Percentiles rank a stretch among this genome's conserved stretches.
Conservation (phyloP, 1,139 yeast genomes). For the Hemisphaericaspora xylofermentans region DNA sequence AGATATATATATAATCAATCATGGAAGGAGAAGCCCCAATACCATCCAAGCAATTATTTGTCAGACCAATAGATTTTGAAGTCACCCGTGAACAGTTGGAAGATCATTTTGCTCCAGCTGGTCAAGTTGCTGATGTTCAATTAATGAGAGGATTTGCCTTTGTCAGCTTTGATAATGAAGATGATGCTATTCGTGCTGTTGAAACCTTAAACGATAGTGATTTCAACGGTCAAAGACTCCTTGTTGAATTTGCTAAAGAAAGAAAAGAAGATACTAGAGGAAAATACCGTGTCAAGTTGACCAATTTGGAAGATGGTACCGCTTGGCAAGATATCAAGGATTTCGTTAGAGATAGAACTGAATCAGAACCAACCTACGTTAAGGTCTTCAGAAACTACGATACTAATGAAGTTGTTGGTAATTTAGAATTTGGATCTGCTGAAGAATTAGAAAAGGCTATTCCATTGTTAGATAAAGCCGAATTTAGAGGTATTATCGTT, state of each 20-base stretch:
- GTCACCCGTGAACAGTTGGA: conserved; percentile 59
- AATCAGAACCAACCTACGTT: conserved; percentile 66
- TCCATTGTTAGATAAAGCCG: conserved; percentile 66
- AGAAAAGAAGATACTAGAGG: conserved; percentile 62
- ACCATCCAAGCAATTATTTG: conserved; percentile 31
- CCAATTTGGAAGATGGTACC: conserved; percentile 69
- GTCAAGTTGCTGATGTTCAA: conserved; percentile 66
- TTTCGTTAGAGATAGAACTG: conserved; percentile 69
- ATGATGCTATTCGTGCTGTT: conserved; percentile 65
- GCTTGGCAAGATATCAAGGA: conserved; percentile 88
- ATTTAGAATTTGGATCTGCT: conserved; percentile 72
- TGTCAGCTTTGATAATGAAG: conserved; percentile 65
- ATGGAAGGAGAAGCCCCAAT: conserved; percentile 11
- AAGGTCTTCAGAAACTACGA: conserved; percentile 64
- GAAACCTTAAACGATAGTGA: conserved; percentile 58
- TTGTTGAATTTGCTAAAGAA: conserved; percentile 68
- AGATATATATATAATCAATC: conserved; percentile 3
- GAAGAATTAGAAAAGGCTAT: conserved; percentile 74
- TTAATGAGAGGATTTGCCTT: conserved; percentile 77
- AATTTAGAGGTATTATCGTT: conserved; percentile 64
- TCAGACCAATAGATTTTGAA: conserved; percentile 41
- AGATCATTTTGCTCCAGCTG: conserved; percentile 63
- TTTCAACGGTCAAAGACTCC: conserved; percentile 63
- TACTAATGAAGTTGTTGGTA: conserved; percentile 66
- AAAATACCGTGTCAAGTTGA: conserved; percentile 67